A percentile compares a stretch with the other conserved stretches of the same genome.
These are phyloP conservation scores for Fomitopsis pinicola DNA, from an alignment of 1,284 basidiomycete species.

Conservation along the genomic window DNA sequence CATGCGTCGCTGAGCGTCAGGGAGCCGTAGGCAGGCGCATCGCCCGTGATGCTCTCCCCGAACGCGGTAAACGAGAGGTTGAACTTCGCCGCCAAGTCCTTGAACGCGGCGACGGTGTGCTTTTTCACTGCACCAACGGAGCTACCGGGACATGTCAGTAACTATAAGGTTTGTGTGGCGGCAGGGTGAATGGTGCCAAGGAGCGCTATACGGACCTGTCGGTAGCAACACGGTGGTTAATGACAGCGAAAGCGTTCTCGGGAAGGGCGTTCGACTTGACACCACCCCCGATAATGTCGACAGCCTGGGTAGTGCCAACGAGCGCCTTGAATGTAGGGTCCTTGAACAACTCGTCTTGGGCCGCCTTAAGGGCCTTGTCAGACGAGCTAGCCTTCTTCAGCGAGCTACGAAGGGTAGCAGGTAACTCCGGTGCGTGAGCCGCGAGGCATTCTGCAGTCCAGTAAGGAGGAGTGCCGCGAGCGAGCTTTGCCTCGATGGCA, in stretches of 20 bases:
- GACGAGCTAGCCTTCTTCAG: constrained; percentile 34
- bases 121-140: constrained; percentile 39
- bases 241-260: constrained; percentile 45
- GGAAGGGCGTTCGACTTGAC: constrained; percentile 62
- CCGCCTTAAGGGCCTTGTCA: constrained; percentile 36
- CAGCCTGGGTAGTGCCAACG: constrained; percentile 56
- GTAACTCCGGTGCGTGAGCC: constrained; percentile 40
- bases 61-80: constrained; percentile 46
- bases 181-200: constrained; percentile 24
- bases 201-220: constrained; percentile 30
- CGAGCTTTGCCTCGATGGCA: constrained; percentile 35
- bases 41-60: constrained; percentile 27
- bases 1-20: constrained; percentile 40
- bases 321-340: constrained; percentile 28
- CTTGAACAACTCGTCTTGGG: constrained; percentile 36
- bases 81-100: constrained; percentile 36
- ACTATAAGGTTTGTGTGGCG: background rate
- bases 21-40: constrained; percentile 28
- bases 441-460: constrained; percentile 39
- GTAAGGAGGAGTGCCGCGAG: constrained; percentile 42
- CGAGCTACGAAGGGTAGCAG: constrained; percentile 31
- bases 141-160: constrained; percentile 27
- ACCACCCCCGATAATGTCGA: constrained; percentile 55
- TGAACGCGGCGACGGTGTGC: constrained; percentile 38
- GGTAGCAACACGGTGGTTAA: constrained; percentile 52